Evolutionary conservation across 2,329 filamentous ascomycete species (phyloP), one percentile per base, ranked within the genome.

Genomic region (Phaeoacremonium minimum): DNA sequence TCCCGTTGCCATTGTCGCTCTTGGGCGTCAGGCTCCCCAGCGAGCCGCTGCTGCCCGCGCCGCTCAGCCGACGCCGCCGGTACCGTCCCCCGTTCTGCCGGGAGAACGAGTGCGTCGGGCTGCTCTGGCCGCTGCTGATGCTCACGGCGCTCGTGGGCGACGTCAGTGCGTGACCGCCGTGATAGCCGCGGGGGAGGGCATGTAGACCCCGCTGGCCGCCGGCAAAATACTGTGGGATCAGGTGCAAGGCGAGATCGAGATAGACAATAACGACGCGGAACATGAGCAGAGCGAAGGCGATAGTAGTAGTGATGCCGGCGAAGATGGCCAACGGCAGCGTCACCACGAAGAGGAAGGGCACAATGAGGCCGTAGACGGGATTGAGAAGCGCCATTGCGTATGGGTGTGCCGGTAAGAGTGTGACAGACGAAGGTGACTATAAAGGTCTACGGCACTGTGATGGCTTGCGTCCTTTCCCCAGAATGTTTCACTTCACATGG

Each of bases 321-420:
- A 80, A 73, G 33, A 84, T 52, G 46, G 77, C 69, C 36, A 85
- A 67, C 7, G 82, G 81, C 11, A 84, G 60, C 15, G 79, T 80
- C 49, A 82, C 65, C 44, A 83, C 44, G 50, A 77, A 68, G 45
- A 85, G 63, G 49, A 83, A 69, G n/a, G 80, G 79, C 35, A 83
- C 66, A 35, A 80, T 61, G 33, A 84, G 56, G 45, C 66, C 61
- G 52, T 78, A 71, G 41, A 75, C 56, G 16, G 75, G 73, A 34
- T 70, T 77, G 50, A 77, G 58, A 35, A 74, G 55, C 30, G 66
- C 64, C 75, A 79, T 79, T n/a, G n/a, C n/a, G 30, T 35, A 32
- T n/a, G 19, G 35, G 42, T 32, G 28, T 32, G 20, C 9, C 26
- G 33, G 14, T 22, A 12, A 18, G 28, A 11, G 26, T 14, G 18